A percentile compares a stretch with the other conserved stretches of the same genome.
Evolutionary conservation across 257 asterid genomes (phyloP).

Genomic region (Verbena officinalis): DNA sequence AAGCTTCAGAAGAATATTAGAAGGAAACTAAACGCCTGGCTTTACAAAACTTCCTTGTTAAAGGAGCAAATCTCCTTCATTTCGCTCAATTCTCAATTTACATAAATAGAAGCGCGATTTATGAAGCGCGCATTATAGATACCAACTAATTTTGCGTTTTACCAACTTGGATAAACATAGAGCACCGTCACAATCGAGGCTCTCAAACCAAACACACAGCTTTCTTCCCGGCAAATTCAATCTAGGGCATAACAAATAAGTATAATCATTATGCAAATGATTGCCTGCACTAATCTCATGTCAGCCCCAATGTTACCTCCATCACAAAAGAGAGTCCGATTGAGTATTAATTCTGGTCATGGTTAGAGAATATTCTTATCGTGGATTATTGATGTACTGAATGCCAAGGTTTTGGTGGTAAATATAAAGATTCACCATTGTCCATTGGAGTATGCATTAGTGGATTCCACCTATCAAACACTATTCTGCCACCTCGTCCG

Average conservation of each 20-base stretch:
- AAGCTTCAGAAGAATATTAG: neutral
- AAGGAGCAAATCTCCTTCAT: neutral
- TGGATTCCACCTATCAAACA: conserved; percentile 89
- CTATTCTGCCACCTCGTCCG: conserved; percentile 93
- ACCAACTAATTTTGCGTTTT: conserved; percentile 5
- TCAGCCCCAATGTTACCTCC: neutral
- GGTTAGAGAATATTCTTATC: conserved; percentile 5
- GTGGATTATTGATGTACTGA: conserved; percentile 46
- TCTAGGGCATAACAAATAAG: conserved; percentile 24
- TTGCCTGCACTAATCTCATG: conserved; percentile 2
- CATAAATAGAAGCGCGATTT: conserved; percentile 21
- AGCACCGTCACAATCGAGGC: neutral
- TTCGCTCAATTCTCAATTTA: conserved; percentile 3
- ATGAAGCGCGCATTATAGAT: conserved; percentile 1
- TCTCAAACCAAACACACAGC: conserved; percentile 7
- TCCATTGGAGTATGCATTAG: conserved; percentile 69
- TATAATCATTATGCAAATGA: too few relatives aligned
- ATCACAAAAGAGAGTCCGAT: neutral
- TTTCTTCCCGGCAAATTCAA: neutral
- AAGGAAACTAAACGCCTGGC: neutral
- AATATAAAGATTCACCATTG: conserved; percentile 53
- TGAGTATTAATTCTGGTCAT: neutral
- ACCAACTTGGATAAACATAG: conserved; percentile 17
- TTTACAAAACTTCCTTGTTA: neutral
- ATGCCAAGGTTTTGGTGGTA: conserved; percentile 64